Evolutionary conservation across 495 filamentous ascomycete genomes (phyloP).

Genomic region (Lindgomyces ingoldianus): DNA sequence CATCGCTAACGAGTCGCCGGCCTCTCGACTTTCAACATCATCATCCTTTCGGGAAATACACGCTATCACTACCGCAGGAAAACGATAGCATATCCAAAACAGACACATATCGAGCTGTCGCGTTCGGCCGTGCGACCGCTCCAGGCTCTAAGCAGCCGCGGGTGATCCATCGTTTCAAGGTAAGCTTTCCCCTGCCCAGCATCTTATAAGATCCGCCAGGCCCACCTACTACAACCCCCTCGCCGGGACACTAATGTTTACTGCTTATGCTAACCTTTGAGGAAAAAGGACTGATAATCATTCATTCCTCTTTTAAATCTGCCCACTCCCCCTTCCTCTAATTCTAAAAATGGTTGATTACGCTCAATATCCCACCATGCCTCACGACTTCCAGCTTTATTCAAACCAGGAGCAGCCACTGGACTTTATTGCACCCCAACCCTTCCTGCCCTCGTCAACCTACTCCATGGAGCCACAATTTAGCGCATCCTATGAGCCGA

Average conservation of each 20-base stretch:
- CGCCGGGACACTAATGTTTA: conserved; percentile 4
- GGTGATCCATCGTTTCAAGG: conserved; percentile 28
- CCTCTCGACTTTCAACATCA: conserved; percentile 20
- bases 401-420: conserved; percentile 31
- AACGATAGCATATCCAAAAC: conserved; percentile 9
- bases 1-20: conserved; percentile 35
- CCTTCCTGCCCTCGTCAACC: conserved; percentile 23
- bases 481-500: conserved; percentile 22
- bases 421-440: conserved; percentile 33
- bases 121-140: conserved; percentile 28
- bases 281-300: conserved; percentile 12
- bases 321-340: not conserved
- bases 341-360: conserved; percentile 31
- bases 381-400: conserved; percentile 39
- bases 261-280: conserved; percentile 31
- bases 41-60: not conserved
- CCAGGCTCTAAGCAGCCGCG: conserved; percentile 4
- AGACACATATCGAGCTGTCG: not conserved
- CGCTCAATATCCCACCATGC: conserved; percentile 35
- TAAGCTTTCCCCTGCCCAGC: conserved; percentile 31
- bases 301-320: conserved; percentile 16
- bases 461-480: conserved; percentile 33
- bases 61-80: conserved; percentile 2
- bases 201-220: conserved; percentile 21
- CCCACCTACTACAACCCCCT: conserved; percentile 18